Evolutionary conservation across 1,139 yeast genomes (phyloP), one percentile per base, ranked within the genome.

Genomic region (Suhomyces coccinellae): DNA sequence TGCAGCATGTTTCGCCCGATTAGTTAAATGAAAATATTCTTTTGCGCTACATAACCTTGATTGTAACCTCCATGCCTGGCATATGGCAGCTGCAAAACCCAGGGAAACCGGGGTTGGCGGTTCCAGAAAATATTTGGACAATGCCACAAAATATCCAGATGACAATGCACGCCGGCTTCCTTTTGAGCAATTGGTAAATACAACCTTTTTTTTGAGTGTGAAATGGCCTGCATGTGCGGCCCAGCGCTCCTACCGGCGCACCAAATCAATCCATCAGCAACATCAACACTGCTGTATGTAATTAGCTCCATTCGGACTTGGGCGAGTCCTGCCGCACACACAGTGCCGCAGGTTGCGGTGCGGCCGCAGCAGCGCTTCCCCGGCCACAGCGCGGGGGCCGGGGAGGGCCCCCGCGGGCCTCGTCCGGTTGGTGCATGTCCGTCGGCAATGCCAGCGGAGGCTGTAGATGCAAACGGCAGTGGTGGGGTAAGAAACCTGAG

Each of bases 21-120:
- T 45, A 40, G 49, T 40, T 42, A 33, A 40, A 39, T 46, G 44
- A 42, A 43, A 41, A 45, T 45, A 45, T 38, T 37, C 41, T 20
- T 10, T 29, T 35, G 46, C 42, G 34, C 27, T 32, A n/a, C 40
- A 32, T 36, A 26, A 36, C 40, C 43, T 15, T 6, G 33, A 36
- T 29, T 29, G 33, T 36, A 29, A 26, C 29, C 8, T 26, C 29
- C 3, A 8, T n/a, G 20, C n/a, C 13, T n/a, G 20, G 11, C 13
- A 33, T 15, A n/a, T 17, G 27, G 40, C 33, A 41, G 47, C 44
- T 44, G 47, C 47, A 37, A 44, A 44, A 37, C 35, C 33, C 33
- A 17, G 28, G 40, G 32, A 32, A 26, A 33, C 27, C 39, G 32
- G 40, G 36, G 32, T 30, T 36, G 36, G 31, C 17, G 12, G 13